Evolutionary conservation across 202 grass and related monocot genomes (phyloP), one percentile per base, ranked within the genome.

Genomic region (Musa balbisiana): DNA sequence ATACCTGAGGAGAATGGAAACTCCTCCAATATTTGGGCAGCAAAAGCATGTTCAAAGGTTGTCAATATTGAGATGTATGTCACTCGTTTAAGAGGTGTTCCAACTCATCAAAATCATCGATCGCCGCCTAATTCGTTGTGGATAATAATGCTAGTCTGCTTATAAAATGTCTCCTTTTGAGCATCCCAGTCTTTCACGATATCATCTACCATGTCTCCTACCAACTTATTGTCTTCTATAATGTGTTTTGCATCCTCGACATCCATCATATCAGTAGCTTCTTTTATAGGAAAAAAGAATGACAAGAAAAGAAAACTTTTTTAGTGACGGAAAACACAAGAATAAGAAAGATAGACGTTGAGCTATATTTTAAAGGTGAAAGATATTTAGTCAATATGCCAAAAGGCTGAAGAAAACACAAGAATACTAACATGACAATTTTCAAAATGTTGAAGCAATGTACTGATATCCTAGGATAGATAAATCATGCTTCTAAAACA

Each of bases 101-200:
- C 54, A 92, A 26, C 53, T 89, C 86, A 55, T 82, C 84, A 72
- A 87, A 89, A 15, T 16, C 86, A 2, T 89, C 80, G 20, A 76
- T 54, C 25, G 69, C 43, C 0, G 51, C 53, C 53, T 19, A 83
- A 62, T 55, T 87, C 80, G 55, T 85, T 52, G 10, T 19, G 76
- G 68, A 15, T 72, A 26, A 33, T 69, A 64, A 93, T 82, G 60
- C 93, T 85, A 26, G 84, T 93, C 76, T 82, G 86, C 69, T 87
- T 76, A 56, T 87, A 93, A 64, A 87, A 97, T 59, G 73, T 78
- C 78, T 87, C 88, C 78, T 93, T 93, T 65, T 91, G 86, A 27
- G 70, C 71, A 78, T 93, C 82, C 93, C 93, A 97, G 26, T 89
- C 81, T 80, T 81, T 85, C 29, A 87, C 80, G 49, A 87, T 80